These are phyloP conservation scores for Funneliformis geosporum DNA, from an alignment of 192 early-diverging fungal species.

Conservation along the genomic window DNA sequence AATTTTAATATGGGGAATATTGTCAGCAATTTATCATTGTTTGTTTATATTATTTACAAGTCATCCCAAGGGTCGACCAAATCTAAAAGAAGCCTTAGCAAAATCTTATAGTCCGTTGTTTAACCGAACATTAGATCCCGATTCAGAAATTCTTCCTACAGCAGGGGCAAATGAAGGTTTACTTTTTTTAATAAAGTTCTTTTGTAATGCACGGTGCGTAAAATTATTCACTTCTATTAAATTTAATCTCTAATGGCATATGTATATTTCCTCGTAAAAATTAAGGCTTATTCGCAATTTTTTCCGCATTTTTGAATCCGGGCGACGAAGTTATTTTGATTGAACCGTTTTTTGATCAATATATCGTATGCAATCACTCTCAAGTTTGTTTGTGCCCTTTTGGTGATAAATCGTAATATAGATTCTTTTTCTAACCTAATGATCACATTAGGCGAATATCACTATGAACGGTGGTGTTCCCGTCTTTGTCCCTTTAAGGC, in stretches of 20 bases:
- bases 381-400: neutral
- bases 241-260: neutral
- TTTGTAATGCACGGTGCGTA: neutral
- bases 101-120: constrained; percentile 74
- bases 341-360: constrained; percentile 97
- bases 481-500: constrained; percentile 80
- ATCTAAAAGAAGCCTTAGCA: constrained; percentile 70
- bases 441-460: constrained; percentile 61
- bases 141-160: constrained; percentile 83
- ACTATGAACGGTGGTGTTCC: constrained; percentile 86
- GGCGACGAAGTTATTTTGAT: constrained; percentile 89
- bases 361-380: constrained; percentile 58
- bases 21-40: neutral
- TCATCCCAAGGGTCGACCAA: constrained; percentile 65
- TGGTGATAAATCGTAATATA: neutral
- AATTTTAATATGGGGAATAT: neutral
- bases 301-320: constrained; percentile 78
- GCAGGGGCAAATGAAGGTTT: constrained; percentile 61
- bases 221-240: neutral
- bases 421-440: neutral
- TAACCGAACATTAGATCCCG: constrained; percentile 65
- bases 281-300: constrained; percentile 74
- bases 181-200: neutral
- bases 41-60: constrained; percentile 29
- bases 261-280: neutral